These are phyloP conservation scores for Musa itinerans DNA, from an alignment of 176 grass and related monocot species.

Conservation along the genomic window DNA sequence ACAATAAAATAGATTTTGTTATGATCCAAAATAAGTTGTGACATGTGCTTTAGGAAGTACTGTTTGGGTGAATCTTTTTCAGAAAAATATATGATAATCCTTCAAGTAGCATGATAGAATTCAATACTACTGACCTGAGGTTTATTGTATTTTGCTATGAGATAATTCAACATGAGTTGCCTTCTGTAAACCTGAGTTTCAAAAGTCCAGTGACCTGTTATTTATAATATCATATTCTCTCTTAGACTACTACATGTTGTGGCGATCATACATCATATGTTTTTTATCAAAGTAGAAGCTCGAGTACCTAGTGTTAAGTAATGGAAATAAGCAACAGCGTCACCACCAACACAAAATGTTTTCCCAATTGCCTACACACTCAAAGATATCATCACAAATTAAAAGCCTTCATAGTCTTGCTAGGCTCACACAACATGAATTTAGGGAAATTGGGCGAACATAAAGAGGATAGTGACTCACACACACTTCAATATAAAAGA, in stretches of 20 bases:
- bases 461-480: too few species aligned
- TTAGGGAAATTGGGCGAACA: too few species aligned
- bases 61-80: too few species aligned
- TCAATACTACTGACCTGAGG: not conserved
- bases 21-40: not conserved
- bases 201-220: slow-evolving; percentile 10
- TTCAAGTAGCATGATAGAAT: too few species aligned
- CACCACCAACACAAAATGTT: slow-evolving; percentile 15
- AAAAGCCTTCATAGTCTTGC: too few species aligned
- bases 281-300: too few species aligned
- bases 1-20: not conserved
- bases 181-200: not conserved
- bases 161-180: not conserved
- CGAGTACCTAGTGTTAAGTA: not conserved
- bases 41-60: too few species aligned
- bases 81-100: too few species aligned
- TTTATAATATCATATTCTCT: not conserved
- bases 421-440: too few species aligned
- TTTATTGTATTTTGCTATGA: slow-evolving; percentile 8
- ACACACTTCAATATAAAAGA: too few species aligned
- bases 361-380: slow-evolving; percentile 4
- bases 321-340: not conserved
- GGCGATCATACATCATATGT: too few species aligned
- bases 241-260: not conserved
- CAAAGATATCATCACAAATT: not conserved